Evolutionary conservation across 306 rosid genomes (phyloP).

Genomic region (Malus fusca): DNA sequence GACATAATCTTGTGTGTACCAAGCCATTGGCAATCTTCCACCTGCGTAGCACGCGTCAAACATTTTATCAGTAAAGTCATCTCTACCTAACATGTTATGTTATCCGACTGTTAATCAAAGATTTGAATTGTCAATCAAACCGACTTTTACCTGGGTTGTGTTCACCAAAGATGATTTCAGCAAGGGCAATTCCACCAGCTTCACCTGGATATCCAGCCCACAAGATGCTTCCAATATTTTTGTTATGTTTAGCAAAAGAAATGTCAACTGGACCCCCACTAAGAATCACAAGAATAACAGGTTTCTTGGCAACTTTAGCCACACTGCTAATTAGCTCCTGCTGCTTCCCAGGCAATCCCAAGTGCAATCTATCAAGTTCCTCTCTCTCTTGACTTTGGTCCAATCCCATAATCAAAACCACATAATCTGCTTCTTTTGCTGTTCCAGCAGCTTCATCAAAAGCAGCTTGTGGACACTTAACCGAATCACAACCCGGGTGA

Average conservation of each 20-base stretch:
- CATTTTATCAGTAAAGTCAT: not conserved
- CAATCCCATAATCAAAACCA: conserved; percentile 79
- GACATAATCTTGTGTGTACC: conserved; percentile 65
- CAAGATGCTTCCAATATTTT: conserved; percentile 67
- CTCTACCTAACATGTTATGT: not conserved
- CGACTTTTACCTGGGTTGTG: conserved; percentile 68
- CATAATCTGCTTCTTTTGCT: conserved; percentile 54
- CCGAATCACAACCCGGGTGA: conserved; percentile 62
- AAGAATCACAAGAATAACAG: conserved; percentile 65
- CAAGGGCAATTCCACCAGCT: conserved; percentile 75
- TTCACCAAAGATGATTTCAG: conserved; percentile 78
- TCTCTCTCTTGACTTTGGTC: conserved; percentile 77
- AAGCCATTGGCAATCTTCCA: conserved; percentile 85
- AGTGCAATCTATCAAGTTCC: conserved; percentile 50
- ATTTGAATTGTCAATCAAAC: not conserved
- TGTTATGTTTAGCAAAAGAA: conserved; percentile 51
- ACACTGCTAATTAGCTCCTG: conserved; percentile 49
- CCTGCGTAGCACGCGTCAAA: conserved; percentile 40
- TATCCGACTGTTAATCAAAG: not conserved
- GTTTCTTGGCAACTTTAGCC: conserved; percentile 61
- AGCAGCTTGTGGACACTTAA: conserved; percentile 43
- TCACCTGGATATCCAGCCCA: conserved; percentile 99
- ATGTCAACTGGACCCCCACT: conserved; percentile 88
- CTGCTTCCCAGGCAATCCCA: conserved; percentile 75
- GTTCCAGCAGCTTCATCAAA: conserved; percentile 46